These are phyloP conservation scores for Pichia sp. DNA, from an alignment of 1,139 yeast genomes.

Conservation along the genomic window DNA sequence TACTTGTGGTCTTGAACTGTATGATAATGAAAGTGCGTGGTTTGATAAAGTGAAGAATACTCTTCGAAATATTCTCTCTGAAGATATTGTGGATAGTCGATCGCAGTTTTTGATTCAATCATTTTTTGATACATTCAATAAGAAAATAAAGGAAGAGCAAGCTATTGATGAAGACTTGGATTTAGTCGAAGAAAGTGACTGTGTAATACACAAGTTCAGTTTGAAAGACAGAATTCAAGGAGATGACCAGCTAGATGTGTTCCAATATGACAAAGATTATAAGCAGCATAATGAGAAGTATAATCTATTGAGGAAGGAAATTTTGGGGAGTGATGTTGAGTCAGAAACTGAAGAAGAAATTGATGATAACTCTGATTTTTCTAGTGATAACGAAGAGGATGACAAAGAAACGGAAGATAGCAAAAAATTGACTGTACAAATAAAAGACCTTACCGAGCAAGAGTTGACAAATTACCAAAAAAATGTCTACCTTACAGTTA, in stretches of 20 bases:
- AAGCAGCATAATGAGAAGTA: constrained; percentile 47
- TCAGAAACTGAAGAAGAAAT: constrained; percentile 28
- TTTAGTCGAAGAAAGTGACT: constrained; percentile 63
- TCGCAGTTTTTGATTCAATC: constrained; percentile 49
- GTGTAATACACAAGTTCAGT: constrained; percentile 53
- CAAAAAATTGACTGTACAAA: constrained; percentile 25
- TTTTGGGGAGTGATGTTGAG: constrained; percentile 42
- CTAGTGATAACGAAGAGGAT: constrained; percentile 42
- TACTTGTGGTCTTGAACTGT: constrained; percentile 42
- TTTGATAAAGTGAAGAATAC: constrained; percentile 55
- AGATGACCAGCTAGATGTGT: constrained; percentile 47
- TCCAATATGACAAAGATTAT: constrained; percentile 49
- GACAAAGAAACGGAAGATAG: constrained; percentile 28
- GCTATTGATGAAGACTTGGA: constrained; percentile 45
- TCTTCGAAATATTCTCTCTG: constrained; percentile 56
- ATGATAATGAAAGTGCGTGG: constrained; percentile 40
- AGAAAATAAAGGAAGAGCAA: constrained; percentile 37
- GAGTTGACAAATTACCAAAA: constrained; percentile 63
- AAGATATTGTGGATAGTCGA: constrained; percentile 42
- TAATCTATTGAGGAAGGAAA: constrained; percentile 36
- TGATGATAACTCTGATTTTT: constrained; percentile 27
- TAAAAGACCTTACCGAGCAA: constrained; percentile 68
- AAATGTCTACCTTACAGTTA: constrained; percentile 71
- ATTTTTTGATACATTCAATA: constrained; percentile 49
- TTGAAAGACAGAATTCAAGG: constrained; percentile 49